Percentiles rank a stretch among this genome's conserved stretches.
These are phyloP conservation scores for Hyaloscypha finlandica DNA, from an alignment of 495 filamentous ascomycete species.

Conservation along the genomic window DNA sequence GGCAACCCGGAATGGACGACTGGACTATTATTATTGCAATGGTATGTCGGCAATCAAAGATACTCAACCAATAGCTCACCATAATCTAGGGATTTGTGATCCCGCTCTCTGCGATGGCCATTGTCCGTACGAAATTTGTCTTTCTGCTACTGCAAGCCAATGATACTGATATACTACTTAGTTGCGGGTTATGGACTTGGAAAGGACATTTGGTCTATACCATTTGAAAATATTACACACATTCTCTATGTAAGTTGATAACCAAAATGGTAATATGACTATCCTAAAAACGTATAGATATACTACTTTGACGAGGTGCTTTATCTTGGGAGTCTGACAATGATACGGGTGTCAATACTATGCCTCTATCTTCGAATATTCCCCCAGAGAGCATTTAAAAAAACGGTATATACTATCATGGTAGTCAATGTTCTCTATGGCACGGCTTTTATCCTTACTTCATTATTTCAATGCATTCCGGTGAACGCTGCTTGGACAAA, in stretches of 20 bases:
- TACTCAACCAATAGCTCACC: not conserved
- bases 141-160: not conserved
- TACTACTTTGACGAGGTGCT: constrained; percentile 20
- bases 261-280: not conserved
- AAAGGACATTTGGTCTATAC: constrained; percentile 49
- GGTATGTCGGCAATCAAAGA: not conserved
- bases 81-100: constrained; percentile 25
- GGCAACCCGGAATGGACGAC: constrained; percentile 19
- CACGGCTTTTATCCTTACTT: constrained; percentile 3
- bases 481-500: constrained; percentile 25
- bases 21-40: constrained; percentile 20
- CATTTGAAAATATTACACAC: constrained; percentile 45
- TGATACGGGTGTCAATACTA: constrained; percentile 24
- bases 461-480: constrained; percentile 32
- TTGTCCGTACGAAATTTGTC: constrained; percentile 17
- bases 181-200: constrained; percentile 45
- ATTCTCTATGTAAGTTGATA: constrained; percentile 8
- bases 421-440: not conserved
- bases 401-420: constrained; percentile 5
- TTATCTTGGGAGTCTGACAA: constrained; percentile 13
- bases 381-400: not conserved
- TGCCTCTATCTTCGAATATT: constrained; percentile 27
- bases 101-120: constrained; percentile 17
- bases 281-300: constrained; percentile 8
- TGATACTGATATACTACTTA: constrained; percentile 12